These are phyloP conservation scores for Aspergillus homomorphus DNA, from an alignment of 495 filamentous ascomycete genomes.

Conservation along the genomic window DNA sequence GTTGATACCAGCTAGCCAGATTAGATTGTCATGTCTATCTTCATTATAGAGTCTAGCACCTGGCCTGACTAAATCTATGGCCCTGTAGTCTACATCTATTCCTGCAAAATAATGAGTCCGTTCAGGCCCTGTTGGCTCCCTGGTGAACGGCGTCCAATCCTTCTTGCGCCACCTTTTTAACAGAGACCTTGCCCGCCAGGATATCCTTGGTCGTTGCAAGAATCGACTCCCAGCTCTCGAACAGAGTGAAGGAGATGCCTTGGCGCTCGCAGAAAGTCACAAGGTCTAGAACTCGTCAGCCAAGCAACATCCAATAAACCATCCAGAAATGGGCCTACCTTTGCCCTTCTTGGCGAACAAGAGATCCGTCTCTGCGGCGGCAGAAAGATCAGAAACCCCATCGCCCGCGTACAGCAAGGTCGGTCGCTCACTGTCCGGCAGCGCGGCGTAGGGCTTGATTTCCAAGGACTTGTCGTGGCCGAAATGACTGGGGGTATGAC, in stretches of 20 bases:
- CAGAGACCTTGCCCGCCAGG: conserved; percentile 51
- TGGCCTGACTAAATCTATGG: background rate
- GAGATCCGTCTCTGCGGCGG: conserved; percentile 82
- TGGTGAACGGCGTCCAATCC: conserved; percentile 6
- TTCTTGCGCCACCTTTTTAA: conserved; percentile 23
- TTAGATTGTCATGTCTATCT: background rate
- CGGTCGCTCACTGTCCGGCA: conserved; percentile 65
- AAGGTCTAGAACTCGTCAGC: conserved; percentile 56
- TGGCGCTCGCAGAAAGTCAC: conserved; percentile 76
- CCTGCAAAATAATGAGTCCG: background rate
- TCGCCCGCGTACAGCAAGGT: conserved; percentile 87
- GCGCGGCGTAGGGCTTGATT: conserved; percentile 76
- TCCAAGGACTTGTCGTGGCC: conserved; percentile 92
- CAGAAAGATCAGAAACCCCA: conserved; percentile 84
- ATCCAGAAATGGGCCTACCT: conserved; percentile 51
- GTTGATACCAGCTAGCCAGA: background rate
- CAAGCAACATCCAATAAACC: background rate
- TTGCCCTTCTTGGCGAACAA: conserved; percentile 87
- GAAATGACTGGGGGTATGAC: conserved; percentile 55
- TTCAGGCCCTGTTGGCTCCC: conserved; percentile 4
- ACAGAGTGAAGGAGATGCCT: conserved; percentile 75
- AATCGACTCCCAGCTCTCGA: conserved; percentile 75
- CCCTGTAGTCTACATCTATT: conserved; percentile 2
- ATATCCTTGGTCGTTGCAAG: conserved; percentile 71
- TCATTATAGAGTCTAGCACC: background rate